These are phyloP conservation scores for Auricularia sp. DNA, from an alignment of 768 basidiomycete genomes.

Conservation along the genomic window DNA sequence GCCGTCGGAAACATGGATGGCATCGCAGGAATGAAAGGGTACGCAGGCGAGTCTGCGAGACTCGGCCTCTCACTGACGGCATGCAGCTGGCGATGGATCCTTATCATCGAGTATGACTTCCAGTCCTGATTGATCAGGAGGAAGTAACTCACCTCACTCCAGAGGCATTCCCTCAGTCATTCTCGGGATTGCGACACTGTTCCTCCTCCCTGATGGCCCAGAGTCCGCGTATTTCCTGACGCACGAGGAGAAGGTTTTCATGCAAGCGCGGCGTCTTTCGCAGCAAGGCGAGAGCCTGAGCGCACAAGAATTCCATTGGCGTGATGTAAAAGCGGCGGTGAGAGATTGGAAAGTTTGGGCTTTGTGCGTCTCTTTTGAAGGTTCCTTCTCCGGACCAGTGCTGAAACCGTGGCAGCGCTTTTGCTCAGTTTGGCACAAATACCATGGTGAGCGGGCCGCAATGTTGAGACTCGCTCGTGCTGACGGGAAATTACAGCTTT, in stretches of 20 bases:
- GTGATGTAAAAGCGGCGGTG: background rate
- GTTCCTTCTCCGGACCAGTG: no score
- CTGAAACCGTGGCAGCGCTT: background rate
- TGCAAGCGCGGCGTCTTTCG: background rate
- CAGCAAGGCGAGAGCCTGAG: conserved; percentile 5
- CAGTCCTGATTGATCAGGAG: no score
- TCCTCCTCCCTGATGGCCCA: conserved; percentile 7
- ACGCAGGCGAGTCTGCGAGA: background rate
- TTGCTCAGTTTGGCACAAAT: conserved; percentile 6
- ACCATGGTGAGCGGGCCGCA: background rate
- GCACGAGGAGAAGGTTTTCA: background rate
- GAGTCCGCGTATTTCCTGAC: conserved; percentile 1
- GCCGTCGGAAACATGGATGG: conserved; percentile 7
- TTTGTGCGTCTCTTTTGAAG: background rate
- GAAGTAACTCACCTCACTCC: background rate
- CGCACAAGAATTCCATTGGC: conserved; percentile 7
- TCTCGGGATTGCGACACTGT: conserved; percentile 1
- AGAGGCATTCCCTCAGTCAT: conserved; percentile 4
- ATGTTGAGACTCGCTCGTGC: background rate
- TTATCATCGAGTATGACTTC: conserved; percentile 4
- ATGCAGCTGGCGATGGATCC: conserved; percentile 8
- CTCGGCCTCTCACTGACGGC: background rate
- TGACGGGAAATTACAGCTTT: no score
- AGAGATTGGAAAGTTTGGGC: conserved; percentile 1
- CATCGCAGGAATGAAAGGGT: conserved; percentile 5